Conservation (phyloP, 2,329 filamentous ascomycete genomes). For the Phoma herbarum region DNA sequence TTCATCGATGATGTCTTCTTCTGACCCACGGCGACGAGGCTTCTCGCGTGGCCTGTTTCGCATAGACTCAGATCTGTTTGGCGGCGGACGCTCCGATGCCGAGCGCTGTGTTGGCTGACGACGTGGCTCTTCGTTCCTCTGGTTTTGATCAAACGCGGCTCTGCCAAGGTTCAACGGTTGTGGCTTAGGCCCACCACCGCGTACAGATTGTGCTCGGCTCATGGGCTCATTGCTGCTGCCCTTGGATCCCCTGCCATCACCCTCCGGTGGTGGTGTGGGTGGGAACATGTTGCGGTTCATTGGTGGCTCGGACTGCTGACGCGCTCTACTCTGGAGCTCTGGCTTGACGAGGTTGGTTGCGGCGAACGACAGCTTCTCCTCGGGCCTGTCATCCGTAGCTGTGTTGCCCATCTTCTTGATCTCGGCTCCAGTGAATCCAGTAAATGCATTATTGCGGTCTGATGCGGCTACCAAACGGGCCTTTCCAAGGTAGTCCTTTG, state of each 20-base stretch:
- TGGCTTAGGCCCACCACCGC: constrained; percentile 58
- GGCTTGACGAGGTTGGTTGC: constrained; percentile 93
- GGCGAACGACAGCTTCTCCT: constrained; percentile 87
- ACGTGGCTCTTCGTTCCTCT: constrained; percentile 43
- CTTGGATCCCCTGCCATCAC: constrained; percentile 65
- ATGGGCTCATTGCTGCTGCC: constrained; percentile 47
- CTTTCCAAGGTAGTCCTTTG: constrained; percentile 97
- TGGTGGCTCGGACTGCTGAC: constrained; percentile 87
- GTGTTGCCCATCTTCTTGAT: constrained; percentile 70
- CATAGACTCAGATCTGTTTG: constrained; percentile 48
- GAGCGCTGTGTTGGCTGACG: constrained; percentile 53
- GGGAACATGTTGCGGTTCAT: constrained; percentile 85
- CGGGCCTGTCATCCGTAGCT: constrained; percentile 79
- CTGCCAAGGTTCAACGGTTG: constrained; percentile 59
- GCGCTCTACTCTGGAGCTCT: constrained; percentile 75
- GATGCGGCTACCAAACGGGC: constrained; percentile 91
- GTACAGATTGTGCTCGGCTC: constrained; percentile 60
- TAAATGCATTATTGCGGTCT: constrained; percentile 81
- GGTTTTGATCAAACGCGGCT: constrained; percentile 59
- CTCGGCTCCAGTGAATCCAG: constrained; percentile 80
- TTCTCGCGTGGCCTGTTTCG: constrained; percentile 39
- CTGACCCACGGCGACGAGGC: constrained; percentile 48
- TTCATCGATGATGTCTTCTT: constrained; percentile 63
- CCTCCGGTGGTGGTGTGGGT: constrained; percentile 96
- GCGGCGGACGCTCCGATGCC: constrained; percentile 55